Base-by-base conservation (phyloP, 2,329 filamentous ascomycete genomes). In the Epichloe festucae region DNA sequence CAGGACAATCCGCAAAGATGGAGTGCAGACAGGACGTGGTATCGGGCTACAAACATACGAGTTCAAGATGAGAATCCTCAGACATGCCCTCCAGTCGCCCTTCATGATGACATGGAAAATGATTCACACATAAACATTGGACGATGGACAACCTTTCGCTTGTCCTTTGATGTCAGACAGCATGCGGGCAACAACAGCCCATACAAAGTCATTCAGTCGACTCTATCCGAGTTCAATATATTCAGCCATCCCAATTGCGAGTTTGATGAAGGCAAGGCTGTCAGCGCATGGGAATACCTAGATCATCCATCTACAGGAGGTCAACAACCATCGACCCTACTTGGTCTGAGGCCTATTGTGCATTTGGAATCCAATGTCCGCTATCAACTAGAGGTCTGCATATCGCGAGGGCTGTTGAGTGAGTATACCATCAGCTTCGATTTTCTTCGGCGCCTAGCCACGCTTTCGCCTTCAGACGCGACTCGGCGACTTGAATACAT, bases 331-430 rank as follows among this genome's bases (percentile, higher is more conserved):
- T 54, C 62, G 3, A 59, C 64, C 27, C 59, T 65, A 4, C 55
- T 69, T 5, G 57, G 11, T 55, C 54, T 12, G 50, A 52, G 1
- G 43, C 53, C 51, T 5, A 48, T 54, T n/a, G 49, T 65, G 11
- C 59, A 65, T 34, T 71, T 91, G 4, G 70, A 79, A 0, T 96
- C 89, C 55, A 70, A 81, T 1, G 79, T 95, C 1, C 79, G 88
- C 15, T 98, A 97, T 62, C 89, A 95, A 63, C 77, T 98, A 0
- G 91, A 98, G 65, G 90, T 89, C 0, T 97, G 91, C 63, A 75
- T 97, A n/a, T 95, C 90, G 0, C 79, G 85, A 31, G 82, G 83
- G 0, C 73, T 81, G 23, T 69, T 98, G 12, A 84, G 84, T 50
- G 91, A 96, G 64, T 79, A 88, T 62, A 85, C 78, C 46, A 76